Evolutionary conservation across 441 rosid genomes (phyloP).

Genomic region (Biscutella laevigata): DNA sequence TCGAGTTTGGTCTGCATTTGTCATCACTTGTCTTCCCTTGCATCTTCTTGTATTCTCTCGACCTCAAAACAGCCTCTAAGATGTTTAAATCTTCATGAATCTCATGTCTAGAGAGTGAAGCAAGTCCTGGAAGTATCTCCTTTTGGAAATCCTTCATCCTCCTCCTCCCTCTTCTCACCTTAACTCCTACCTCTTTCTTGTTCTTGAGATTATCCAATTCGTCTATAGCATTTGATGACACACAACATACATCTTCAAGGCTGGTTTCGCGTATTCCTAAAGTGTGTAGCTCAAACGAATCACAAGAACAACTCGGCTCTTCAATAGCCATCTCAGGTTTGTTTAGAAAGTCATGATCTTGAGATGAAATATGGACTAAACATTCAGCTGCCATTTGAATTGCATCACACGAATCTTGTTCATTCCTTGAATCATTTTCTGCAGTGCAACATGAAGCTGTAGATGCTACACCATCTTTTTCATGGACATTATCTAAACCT

Average conservation of each 20-base stretch:
- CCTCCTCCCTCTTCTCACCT: constrained; percentile 63
- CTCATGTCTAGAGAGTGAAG: constrained; percentile 56
- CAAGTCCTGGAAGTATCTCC: constrained; percentile 55
- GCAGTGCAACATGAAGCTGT: constrained; percentile 33
- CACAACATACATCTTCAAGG: constrained; percentile 33
- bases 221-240: constrained; percentile 41
- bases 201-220: not conserved
- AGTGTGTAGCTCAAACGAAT: constrained; percentile 46
- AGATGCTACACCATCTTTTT: constrained; percentile 21
- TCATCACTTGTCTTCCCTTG: constrained; percentile 25
- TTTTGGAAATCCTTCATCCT: constrained; percentile 64
- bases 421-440: constrained; percentile 27
- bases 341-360: not conserved
- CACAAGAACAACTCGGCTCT: constrained; percentile 32
- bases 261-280: constrained; percentile 37
- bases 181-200: constrained; percentile 35
- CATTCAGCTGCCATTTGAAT: constrained; percentile 51
- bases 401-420: constrained; percentile 22
- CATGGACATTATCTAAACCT: constrained; percentile 25
- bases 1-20: not conserved
- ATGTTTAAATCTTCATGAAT: constrained; percentile 58
- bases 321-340: not conserved
- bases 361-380: constrained; percentile 34
- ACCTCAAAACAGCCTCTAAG: constrained; percentile 54
- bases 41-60: constrained; percentile 51